Conservation (phyloP, 805 yeast genomes). For the Suhomyces kilbournensis region DNA sequence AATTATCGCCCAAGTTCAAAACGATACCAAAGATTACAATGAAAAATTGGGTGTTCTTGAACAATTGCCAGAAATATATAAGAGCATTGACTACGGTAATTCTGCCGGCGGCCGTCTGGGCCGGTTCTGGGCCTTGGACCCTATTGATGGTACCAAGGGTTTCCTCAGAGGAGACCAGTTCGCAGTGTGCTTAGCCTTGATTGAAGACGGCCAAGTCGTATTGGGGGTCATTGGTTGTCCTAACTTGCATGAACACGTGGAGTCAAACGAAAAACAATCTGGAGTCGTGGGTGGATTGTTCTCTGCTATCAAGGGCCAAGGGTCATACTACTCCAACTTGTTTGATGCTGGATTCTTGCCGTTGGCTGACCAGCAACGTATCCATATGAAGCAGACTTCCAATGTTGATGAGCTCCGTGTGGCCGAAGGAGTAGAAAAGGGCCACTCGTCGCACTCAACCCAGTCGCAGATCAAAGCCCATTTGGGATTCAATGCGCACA, state of each 20-base stretch:
- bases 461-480: constrained; percentile 70
- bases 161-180: constrained; percentile 94
- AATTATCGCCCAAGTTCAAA: constrained; percentile 55
- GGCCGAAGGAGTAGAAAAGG: constrained; percentile 92
- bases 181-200: constrained; percentile 90
- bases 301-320: constrained; percentile 64
- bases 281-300: constrained; percentile 65
- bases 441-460: constrained; percentile 88
- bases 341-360: constrained; percentile 33
- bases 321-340: constrained; percentile 57
- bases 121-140: constrained; percentile 95
- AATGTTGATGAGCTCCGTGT: constrained; percentile 55
- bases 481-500: constrained; percentile 46
- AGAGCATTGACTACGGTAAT: constrained; percentile 74
- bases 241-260: constrained; percentile 60
- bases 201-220: constrained; percentile 79
- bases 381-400: constrained; percentile 51
- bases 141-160: constrained; percentile 97
- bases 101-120: constrained; percentile 76
- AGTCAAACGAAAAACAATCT: constrained; percentile 30
- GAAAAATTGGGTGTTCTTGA: constrained; percentile 41
- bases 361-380: constrained; percentile 31
- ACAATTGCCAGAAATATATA: constrained; percentile 49
- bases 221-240: constrained; percentile 98
- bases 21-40: constrained; percentile 31